Conservation (phyloP, 2,329 filamentous ascomycete species). For the Fusarium nematophilum region DNA sequence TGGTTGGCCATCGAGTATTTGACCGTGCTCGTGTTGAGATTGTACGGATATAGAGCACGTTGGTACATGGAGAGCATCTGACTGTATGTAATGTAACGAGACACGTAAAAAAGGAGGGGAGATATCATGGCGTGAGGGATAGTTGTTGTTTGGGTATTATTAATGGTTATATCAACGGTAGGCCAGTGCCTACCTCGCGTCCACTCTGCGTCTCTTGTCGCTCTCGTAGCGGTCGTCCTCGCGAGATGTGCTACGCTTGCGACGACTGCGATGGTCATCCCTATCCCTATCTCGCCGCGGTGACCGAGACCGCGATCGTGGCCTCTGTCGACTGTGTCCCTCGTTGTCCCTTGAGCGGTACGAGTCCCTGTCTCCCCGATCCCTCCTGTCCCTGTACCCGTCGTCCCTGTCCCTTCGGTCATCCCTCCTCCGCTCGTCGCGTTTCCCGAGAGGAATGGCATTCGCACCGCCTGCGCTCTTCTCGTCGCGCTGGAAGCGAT, state of each 20-base stretch:
- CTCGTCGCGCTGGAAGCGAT: constrained; percentile 57
- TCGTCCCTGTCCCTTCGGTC: constrained; percentile 43
- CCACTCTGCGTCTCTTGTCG: constrained; percentile 71
- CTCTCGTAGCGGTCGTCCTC: constrained; percentile 65
- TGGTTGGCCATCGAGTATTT: constrained; percentile 81
- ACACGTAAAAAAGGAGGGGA: constrained; percentile 25
- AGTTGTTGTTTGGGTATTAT: constrained; percentile 40
- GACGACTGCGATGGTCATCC: constrained; percentile 59
- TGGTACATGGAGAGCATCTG: constrained; percentile 2
- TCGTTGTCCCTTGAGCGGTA: constrained; percentile 41
- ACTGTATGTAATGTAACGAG: constrained; percentile 35
- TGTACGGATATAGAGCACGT: constrained; percentile 70
- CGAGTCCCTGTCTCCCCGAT: constrained; percentile 44
- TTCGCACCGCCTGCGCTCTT: constrained; percentile 73
- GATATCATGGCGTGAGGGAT: constrained; percentile 5
- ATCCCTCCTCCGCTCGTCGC: constrained; percentile 50
- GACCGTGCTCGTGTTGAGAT: constrained; percentile 89
- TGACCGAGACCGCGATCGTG: constrained; percentile 63
- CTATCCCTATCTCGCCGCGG: constrained; percentile 58
- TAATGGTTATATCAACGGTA: constrained; percentile 35
- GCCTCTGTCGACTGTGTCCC: constrained; percentile 31
- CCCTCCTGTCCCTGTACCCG: constrained; percentile 37
- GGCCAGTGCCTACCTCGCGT: constrained; percentile 49
- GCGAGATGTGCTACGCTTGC: constrained; percentile 69
- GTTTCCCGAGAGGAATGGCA: constrained; percentile 75